A percentile compares a stretch with the other conserved stretches of the same genome.
These are phyloP conservation scores for Fusarium azukiicola DNA, from an alignment of 2,329 filamentous ascomycete species.

Conservation along the genomic window DNA sequence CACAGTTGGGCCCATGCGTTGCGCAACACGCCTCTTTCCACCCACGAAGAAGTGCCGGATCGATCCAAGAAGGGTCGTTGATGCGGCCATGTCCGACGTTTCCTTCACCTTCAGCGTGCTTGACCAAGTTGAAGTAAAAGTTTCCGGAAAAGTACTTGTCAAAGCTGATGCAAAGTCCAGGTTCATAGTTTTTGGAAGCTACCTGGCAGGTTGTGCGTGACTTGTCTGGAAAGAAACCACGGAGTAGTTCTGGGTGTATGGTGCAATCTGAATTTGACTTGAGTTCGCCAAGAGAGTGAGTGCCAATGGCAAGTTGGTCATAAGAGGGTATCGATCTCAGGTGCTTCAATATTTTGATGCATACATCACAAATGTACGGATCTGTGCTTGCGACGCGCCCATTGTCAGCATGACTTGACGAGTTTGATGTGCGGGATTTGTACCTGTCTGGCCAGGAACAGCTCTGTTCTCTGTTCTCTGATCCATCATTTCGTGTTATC, in stretches of 20 bases:
- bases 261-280: neutral
- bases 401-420: neutral
- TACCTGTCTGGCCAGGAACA: neutral
- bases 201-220: neutral
- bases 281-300: neutral
- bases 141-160: neutral
- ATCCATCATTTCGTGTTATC: neutral
- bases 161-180: conserved; percentile 4
- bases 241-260: neutral
- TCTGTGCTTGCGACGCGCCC: neutral
- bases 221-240: neutral
- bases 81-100: neutral
- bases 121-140: neutral
- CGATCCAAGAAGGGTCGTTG: conserved; percentile 2
- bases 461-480: neutral
- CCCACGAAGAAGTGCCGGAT: neutral
- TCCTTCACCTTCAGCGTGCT: neutral
- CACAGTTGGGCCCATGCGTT: neutral
- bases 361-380: neutral
- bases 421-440: neutral
- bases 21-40: neutral
- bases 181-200: neutral
- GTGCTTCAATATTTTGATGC: neutral
- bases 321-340: neutral
- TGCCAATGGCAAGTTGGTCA: neutral